phyloP scores from a whole-genome alignment of 2,329 filamentous ascomycete genomes.

The Pseudogymnoascus sp. region DNA sequence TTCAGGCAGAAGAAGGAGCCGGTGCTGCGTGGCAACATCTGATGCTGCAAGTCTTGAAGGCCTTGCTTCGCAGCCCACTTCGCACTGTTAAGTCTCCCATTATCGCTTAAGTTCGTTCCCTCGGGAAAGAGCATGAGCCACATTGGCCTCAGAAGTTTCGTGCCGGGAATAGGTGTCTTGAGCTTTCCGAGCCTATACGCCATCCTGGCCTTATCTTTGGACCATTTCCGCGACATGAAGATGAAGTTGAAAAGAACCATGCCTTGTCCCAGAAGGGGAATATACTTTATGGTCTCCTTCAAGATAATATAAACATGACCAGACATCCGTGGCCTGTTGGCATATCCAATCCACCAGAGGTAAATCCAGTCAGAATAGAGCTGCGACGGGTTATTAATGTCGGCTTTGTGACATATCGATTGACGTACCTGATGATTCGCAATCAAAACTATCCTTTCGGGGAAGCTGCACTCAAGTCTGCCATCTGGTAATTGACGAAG shows the following conservation, averaged over 20 bases:
- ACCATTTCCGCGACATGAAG: slow-evolving; percentile 86
- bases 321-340: slow-evolving; percentile 64
- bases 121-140: slow-evolving; percentile 86
- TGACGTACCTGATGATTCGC: slow-evolving; percentile 68
- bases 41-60: slow-evolving; percentile 62
- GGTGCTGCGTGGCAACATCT: slow-evolving; percentile 71
- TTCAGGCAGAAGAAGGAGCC: slow-evolving; percentile 72
- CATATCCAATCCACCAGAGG: slow-evolving; percentile 90
- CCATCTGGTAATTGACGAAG: slow-evolving; percentile 63
- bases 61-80: slow-evolving; percentile 71
- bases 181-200: slow-evolving; percentile 65
- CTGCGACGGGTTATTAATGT: slow-evolving; percentile 27
- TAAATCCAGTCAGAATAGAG: slow-evolving; percentile 91
- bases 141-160: slow-evolving; percentile 60
- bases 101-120: slow-evolving; percentile 70
- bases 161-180: slow-evolving; percentile 48
- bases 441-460: slow-evolving; percentile 72
- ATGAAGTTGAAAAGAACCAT: slow-evolving; percentile 87
- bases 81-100: slow-evolving; percentile 61
- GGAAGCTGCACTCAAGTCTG: slow-evolving; percentile 68
- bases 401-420: slow-evolving; percentile 13
- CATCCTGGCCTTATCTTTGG: slow-evolving; percentile 67
- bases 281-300: slow-evolving; percentile 75
- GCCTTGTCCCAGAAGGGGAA: slow-evolving; percentile 71
- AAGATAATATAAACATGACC: slow-evolving; percentile 85